These are phyloP conservation scores for Dothideomycetidae sp. DNA, from an alignment of 2,329 filamentous ascomycete species.

Conservation along the genomic window DNA sequence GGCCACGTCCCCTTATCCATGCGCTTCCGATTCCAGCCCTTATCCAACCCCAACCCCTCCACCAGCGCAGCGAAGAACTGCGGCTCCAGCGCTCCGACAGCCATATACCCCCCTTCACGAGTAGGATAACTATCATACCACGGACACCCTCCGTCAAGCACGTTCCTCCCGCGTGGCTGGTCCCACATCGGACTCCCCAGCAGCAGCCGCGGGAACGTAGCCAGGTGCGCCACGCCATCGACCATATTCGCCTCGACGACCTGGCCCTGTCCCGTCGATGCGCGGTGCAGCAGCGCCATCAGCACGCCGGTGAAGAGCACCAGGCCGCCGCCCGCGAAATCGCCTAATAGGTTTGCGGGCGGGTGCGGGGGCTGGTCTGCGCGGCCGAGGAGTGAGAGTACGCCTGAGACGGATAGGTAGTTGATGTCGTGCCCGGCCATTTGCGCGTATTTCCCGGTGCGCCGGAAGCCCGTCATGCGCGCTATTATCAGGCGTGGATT, in stretches of 20 bases:
- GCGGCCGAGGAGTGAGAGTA: conserved; percentile 61
- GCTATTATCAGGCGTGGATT: conserved; percentile 71
- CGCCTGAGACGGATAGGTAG: conserved; percentile 79
- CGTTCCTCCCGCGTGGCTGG: conserved; percentile 54
- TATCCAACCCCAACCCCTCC: conserved; percentile 47
- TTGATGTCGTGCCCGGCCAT: conserved; percentile 98
- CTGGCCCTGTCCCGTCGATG: conserved; percentile 56
- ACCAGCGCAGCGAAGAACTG: conserved; percentile 64
- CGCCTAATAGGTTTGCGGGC: conserved; percentile 71
- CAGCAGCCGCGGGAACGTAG: conserved; percentile 59
- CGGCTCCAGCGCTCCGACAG: conserved; percentile 81
- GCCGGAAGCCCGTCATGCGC: conserved; percentile 78
- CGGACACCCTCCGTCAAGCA: conserved; percentile 71
- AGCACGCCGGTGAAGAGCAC: conserved; percentile 70
- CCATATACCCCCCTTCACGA: conserved; percentile 54
- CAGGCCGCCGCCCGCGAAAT: conserved; percentile 82
- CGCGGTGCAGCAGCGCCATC: conserved; percentile 57
- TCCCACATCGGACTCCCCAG: conserved; percentile 50
- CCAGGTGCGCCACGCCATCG: conserved; percentile 68
- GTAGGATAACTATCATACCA: conserved; percentile 87
- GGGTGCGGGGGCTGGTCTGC: conserved; percentile 56
- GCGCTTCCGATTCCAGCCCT: conserved; percentile 35
- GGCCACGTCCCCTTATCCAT: conserved; percentile 54
- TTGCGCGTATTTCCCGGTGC: conserved; percentile 67
- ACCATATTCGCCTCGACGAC: conserved; percentile 97